Conservation (phyloP, 306 rosid genomes). For the Vigna unguiculata region DNA sequence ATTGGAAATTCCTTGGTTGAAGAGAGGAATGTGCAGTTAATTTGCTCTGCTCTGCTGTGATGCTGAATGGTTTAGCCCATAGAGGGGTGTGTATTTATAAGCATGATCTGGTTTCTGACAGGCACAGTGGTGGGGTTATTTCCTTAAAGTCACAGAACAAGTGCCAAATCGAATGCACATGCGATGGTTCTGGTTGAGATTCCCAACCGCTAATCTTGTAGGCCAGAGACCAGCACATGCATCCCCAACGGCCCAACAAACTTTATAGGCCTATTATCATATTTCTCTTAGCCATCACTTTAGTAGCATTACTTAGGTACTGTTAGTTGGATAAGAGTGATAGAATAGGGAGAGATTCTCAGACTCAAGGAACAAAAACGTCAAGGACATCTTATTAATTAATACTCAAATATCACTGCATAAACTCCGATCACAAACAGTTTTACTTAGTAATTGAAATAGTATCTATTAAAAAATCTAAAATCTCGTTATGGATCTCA, state of each 20-base stretch:
- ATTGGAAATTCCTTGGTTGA: constrained; percentile 34
- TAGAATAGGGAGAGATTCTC: neutral
- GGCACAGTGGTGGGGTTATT: constrained; percentile 15
- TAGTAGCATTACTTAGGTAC: neutral
- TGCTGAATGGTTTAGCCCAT: constrained; percentile 19
- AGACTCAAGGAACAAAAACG: neutral
- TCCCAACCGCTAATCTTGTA: constrained; percentile 56
- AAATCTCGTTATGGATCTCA: too few species aligned
- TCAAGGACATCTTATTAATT: neutral
- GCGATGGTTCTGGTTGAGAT: constrained; percentile 59
- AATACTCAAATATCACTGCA: too few species aligned
- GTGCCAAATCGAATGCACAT: constrained; percentile 64
- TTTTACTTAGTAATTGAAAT: neutral
- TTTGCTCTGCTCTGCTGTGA: constrained; percentile 22
- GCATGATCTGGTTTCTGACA: constrained; percentile 34
- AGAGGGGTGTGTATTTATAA: constrained; percentile 55
- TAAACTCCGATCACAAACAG: neutral
- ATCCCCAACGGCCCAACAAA: constrained; percentile 31
- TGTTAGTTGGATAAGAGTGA: neutral
- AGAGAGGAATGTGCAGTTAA: constrained; percentile 34
- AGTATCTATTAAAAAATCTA: neutral
- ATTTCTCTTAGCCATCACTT: constrained; percentile 18
- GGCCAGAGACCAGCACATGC: constrained; percentile 56
- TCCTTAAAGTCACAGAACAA: constrained; percentile 43
- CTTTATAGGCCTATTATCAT: constrained; percentile 23